Conservation (phyloP, 345 rosid species). For the Clausena lansium region DNA sequence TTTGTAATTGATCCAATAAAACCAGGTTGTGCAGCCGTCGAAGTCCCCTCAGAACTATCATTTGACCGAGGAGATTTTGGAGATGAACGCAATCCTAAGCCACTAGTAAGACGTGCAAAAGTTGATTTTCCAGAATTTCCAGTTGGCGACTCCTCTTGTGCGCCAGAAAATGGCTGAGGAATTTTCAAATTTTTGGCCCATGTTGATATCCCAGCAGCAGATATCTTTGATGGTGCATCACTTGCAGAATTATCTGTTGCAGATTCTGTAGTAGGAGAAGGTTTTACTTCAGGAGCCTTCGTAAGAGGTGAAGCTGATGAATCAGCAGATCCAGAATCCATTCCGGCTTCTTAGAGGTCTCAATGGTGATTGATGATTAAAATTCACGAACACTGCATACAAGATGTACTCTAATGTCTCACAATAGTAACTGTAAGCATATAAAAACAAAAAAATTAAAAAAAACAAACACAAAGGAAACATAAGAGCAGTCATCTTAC, state of each 20-base stretch:
- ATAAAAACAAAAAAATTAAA: neutral
- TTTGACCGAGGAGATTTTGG: conserved; percentile 63
- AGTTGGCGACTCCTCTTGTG: conserved; percentile 42
- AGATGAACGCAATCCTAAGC: conserved; percentile 62
- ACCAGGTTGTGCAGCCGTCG: conserved; percentile 50
- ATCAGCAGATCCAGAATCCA: conserved; percentile 55
- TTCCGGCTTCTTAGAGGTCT: conserved; percentile 15
- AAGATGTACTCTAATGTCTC: neutral
- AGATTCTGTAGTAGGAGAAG: conserved; percentile 36
- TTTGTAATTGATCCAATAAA: conserved; percentile 69
- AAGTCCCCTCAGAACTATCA: conserved; percentile 48
- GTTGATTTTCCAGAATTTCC: conserved; percentile 57
- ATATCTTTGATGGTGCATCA: conserved; percentile 56
- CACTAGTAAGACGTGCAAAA: conserved; percentile 76
- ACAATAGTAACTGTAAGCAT: conserved; percentile 16
- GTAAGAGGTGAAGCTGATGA: conserved; percentile 37
- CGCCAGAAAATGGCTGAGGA: conserved; percentile 57
- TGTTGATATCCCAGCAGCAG: conserved; percentile 56
- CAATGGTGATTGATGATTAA: conserved; percentile 13
- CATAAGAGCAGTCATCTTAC: neutral
- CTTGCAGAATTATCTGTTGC: conserved; percentile 35
- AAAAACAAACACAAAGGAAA: neutral
- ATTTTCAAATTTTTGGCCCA: conserved; percentile 79
- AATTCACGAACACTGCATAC: conserved; percentile 15
- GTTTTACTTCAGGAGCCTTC: conserved; percentile 40